Conservation (phyloP, 306 rosid species). For the Dalbergia cochinchinensis region DNA sequence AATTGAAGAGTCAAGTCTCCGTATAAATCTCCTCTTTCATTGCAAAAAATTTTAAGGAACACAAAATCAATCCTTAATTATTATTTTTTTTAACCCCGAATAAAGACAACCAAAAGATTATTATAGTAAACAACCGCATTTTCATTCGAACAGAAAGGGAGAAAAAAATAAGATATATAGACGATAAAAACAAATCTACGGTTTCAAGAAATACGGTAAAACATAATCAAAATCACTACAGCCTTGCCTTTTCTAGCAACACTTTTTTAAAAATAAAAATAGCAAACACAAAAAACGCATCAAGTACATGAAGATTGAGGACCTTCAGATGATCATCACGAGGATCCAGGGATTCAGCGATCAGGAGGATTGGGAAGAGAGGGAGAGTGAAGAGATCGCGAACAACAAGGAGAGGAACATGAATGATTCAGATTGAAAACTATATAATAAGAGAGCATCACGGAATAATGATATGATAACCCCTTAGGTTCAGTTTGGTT, state of each 20-base stretch:
- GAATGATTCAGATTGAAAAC: slow-evolving; percentile 54
- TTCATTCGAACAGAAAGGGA: not conserved
- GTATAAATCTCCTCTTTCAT: not conserved
- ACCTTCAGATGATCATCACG: slow-evolving; percentile 50
- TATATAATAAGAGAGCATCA: slow-evolving; percentile 40
- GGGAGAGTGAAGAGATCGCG: slow-evolving; percentile 23
- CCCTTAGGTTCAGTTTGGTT: slow-evolving; percentile 38
- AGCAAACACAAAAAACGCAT: too few species aligned
- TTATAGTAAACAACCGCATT: not conserved
- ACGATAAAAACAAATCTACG: not conserved
- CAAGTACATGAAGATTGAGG: not conserved
- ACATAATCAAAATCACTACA: not conserved
- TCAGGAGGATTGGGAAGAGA: not conserved
- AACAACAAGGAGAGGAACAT: slow-evolving; percentile 28
- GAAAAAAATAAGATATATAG: not conserved
- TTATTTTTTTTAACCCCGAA: not conserved
- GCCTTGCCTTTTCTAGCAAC: not conserved
- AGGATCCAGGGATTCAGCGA: slow-evolving; percentile 38
- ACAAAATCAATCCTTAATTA: not conserved
- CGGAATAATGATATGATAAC: not conserved
- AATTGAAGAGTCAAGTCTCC: not conserved
- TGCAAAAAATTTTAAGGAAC: slow-evolving; percentile 4
- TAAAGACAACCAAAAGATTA: not conserved
- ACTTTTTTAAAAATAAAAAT: not conserved
- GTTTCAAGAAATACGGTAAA: not conserved